These are phyloP conservation scores for Vitis hybrid DNA, from an alignment of 177 flowering plant genomes.

Conservation along the genomic window DNA sequence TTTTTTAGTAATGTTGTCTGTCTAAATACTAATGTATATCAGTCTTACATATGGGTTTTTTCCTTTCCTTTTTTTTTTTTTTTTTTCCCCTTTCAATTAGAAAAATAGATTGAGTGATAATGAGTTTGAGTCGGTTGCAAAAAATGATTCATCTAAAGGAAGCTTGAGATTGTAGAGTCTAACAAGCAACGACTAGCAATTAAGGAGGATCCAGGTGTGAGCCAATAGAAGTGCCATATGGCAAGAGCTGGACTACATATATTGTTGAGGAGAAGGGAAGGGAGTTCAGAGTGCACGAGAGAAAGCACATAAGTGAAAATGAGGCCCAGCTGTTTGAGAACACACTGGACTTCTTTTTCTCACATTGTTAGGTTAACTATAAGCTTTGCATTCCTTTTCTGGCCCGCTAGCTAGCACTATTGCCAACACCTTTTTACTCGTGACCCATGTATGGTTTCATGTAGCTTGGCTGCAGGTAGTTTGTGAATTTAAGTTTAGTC, in stretches of 20 bases:
- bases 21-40: too few relatives aligned
- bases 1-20: too few relatives aligned
- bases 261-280: too few relatives aligned
- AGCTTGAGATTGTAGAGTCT: too few relatives aligned
- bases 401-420: background rate
- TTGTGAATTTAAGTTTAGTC: too few relatives aligned
- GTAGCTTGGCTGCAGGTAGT: background rate
- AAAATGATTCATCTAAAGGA: too few relatives aligned
- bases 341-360: background rate
- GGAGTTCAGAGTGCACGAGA: constrained; percentile 23
- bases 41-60: too few relatives aligned
- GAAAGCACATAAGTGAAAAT: background rate
- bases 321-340: constrained; percentile 11
- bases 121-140: too few relatives aligned
- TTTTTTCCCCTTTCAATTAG: too few relatives aligned
- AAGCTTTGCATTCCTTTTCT: background rate
- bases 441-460: background rate
- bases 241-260: constrained; percentile 6
- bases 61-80: too few relatives aligned
- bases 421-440: background rate
- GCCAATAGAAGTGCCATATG: background rate
- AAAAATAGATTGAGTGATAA: too few relatives aligned
- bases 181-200: background rate
- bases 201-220: background rate
- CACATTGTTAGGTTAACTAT: constrained; percentile 1